Evolutionary conservation across 164 flowering plant species (phyloP).

Genomic region (Sextonia rubra): DNA sequence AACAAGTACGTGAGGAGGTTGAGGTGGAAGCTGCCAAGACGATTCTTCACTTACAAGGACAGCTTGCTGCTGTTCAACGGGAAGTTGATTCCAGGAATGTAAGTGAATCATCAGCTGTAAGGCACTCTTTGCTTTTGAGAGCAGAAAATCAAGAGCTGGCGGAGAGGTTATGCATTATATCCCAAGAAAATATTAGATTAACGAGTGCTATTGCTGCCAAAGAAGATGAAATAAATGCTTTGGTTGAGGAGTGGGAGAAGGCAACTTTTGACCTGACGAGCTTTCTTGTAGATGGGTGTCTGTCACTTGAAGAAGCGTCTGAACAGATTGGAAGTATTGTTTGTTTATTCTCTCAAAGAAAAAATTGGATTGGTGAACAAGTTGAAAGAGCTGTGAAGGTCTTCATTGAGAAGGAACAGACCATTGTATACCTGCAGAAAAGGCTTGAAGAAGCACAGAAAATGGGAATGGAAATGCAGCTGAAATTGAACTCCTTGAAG

Average conservation of each 20-base stretch:
- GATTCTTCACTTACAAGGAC: constrained; percentile 70
- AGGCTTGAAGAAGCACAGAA: constrained; percentile 64
- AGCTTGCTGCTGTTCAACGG: constrained; percentile 44
- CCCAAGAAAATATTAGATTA: constrained; percentile 49
- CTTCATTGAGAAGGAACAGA: constrained; percentile 61
- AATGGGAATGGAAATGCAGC: constrained; percentile 45
- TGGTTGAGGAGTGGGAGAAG: constrained; percentile 63
- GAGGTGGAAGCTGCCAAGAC: constrained; percentile 60
- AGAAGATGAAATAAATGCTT: constrained; percentile 41
- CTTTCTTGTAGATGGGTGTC: constrained; percentile 67
- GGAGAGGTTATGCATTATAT: constrained; percentile 29
- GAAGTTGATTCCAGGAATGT: constrained; percentile 19
- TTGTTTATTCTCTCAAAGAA: constrained; percentile 48
- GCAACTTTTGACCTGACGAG: constrained; percentile 59
- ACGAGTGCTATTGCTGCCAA: constrained; percentile 34
- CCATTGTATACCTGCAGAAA: constrained; percentile 39
- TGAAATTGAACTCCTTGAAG: constrained; percentile 55
- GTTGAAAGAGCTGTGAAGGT: constrained; percentile 52
- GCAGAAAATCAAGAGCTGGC: constrained; percentile 24
- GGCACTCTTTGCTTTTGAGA: constrained; percentile 5
- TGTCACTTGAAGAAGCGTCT: constrained; percentile 62
- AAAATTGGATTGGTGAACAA: constrained; percentile 44
- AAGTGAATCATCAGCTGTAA: neutral
- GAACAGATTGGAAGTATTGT: constrained; percentile 52
- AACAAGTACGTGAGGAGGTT: constrained; percentile 49